Percentiles rank a stretch among this genome's conserved stretches.
Evolutionary conservation across 371 early-diverging fungal genomes (phyloP).

Genomic region (Gilbertella persicaria): DNA sequence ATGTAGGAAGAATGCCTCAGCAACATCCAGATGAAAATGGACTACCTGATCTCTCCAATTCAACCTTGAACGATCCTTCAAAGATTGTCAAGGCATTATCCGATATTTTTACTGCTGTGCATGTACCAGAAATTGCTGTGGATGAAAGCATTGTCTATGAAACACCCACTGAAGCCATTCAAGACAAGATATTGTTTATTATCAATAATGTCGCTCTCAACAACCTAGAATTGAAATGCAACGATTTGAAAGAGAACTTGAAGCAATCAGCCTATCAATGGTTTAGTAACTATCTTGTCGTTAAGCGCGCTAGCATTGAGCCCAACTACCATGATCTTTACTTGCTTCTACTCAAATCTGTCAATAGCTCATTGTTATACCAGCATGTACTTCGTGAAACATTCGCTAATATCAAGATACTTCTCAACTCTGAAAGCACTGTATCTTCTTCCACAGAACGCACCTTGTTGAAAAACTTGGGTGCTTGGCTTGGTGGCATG

Average conservation of each 20-base stretch:
- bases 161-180: slow-evolving; percentile 71
- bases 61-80: slow-evolving; percentile 2
- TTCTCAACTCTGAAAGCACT: slow-evolving; percentile 93
- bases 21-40: slow-evolving; percentile 10
- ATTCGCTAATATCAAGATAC: slow-evolving; percentile 77
- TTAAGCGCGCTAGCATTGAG: slow-evolving; percentile 92
- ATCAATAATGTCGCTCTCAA: slow-evolving; percentile 92
- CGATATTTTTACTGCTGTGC: slow-evolving; percentile 65
- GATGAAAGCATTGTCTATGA: slow-evolving; percentile 44
- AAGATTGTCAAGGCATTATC: slow-evolving; percentile 4
- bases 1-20: slow-evolving; percentile 17
- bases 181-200: slow-evolving; percentile 94
- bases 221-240: slow-evolving; percentile 82
- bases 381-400: slow-evolving; percentile 88
- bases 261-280: slow-evolving; percentile 71
- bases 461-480: slow-evolving; percentile 89
- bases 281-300: slow-evolving; percentile 92
- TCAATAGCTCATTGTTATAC: slow-evolving; percentile 63
- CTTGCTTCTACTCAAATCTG: slow-evolving; percentile 71
- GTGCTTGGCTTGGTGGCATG: slow-evolving; percentile 96
- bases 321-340: slow-evolving; percentile 94
- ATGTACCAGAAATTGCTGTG: slow-evolving; percentile 30
- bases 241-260: slow-evolving; percentile 78
- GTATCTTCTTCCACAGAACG: slow-evolving; percentile 89
- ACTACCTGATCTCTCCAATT: slow-evolving; percentile 7